Percentiles rank a stretch among this genome's conserved stretches.
Conservation (phyloP, 305 asterid genomes). For the Solanum chacoense region DNA sequence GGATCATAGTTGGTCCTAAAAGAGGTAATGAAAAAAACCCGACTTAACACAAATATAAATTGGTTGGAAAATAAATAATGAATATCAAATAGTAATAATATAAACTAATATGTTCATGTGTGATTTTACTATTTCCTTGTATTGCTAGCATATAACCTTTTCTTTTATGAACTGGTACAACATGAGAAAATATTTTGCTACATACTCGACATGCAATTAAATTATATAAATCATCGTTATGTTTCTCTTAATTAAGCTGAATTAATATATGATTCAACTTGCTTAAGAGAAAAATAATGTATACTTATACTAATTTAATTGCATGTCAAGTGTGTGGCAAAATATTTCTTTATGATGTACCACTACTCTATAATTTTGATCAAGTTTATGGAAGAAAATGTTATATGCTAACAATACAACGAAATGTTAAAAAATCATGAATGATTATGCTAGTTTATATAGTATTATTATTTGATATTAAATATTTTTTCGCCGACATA, state of each 20-base stretch:
- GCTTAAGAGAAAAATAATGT: background rate
- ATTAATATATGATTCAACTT: background rate
- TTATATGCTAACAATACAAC: background rate
- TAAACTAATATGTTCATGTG: background rate
- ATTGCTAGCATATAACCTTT: background rate
- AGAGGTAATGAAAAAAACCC: background rate
- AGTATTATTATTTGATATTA: background rate
- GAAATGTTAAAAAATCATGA: background rate
- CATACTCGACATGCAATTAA: background rate
- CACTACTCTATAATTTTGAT: too few species aligned
- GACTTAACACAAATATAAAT: background rate
- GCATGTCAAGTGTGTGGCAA: background rate
- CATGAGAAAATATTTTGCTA: background rate
- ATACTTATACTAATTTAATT: too few species aligned
- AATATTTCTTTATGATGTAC: background rate
- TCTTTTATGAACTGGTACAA: background rate
- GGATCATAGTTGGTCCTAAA: background rate
- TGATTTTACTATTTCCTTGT: background rate
- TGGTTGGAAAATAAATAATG: too few species aligned
- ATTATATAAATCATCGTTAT: too few species aligned
- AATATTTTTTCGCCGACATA: background rate
- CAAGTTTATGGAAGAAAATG: background rate
- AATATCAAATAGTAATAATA: background rate
- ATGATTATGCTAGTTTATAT: background rate
- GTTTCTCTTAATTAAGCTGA: background rate